Conservation (phyloP, 176 grass and related monocot species). For the Zoysia pacifica region DNA sequence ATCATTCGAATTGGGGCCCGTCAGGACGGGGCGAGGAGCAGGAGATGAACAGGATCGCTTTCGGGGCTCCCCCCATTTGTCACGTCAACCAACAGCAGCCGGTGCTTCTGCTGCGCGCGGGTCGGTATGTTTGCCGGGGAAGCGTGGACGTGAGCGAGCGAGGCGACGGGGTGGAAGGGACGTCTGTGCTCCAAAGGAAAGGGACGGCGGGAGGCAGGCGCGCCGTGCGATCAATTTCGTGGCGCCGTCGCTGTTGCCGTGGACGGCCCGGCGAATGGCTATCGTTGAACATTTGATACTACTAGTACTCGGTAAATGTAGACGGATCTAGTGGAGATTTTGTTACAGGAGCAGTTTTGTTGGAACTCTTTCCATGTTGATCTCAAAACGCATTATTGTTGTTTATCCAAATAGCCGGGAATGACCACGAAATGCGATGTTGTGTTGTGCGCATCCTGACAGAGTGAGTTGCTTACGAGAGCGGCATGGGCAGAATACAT, state of each 20-base stretch:
- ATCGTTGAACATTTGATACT: neutral
- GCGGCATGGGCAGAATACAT: neutral
- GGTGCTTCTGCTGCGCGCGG: neutral
- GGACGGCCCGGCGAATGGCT: neutral
- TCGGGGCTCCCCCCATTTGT: slow-evolving; percentile 17
- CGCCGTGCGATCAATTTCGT: slow-evolving; percentile 29
- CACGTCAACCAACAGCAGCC: slow-evolving; percentile 36
- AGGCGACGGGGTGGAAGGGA: neutral
- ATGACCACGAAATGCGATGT: neutral
- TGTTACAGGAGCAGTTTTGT: neutral
- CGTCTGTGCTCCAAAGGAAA: slow-evolving; percentile 6
- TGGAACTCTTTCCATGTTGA: no score
- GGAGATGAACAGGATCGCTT: slow-evolving; percentile 28
- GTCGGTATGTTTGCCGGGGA: neutral
- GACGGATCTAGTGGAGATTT: neutral
- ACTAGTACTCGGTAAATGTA: neutral
- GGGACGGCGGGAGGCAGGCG: slow-evolving; percentile 28
- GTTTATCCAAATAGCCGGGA: no score
- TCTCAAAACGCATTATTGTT: no score
- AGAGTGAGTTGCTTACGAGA: neutral
- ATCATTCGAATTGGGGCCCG: neutral
- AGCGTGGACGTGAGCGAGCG: neutral
- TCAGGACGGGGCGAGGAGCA: neutral
- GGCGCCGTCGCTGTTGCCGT: slow-evolving; percentile 9
- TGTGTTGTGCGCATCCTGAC: neutral